Evolutionary conservation across 1,139 yeast genomes (phyloP), one percentile per base, ranked within the genome.

Genomic region (Waltiozyma sp.): DNA sequence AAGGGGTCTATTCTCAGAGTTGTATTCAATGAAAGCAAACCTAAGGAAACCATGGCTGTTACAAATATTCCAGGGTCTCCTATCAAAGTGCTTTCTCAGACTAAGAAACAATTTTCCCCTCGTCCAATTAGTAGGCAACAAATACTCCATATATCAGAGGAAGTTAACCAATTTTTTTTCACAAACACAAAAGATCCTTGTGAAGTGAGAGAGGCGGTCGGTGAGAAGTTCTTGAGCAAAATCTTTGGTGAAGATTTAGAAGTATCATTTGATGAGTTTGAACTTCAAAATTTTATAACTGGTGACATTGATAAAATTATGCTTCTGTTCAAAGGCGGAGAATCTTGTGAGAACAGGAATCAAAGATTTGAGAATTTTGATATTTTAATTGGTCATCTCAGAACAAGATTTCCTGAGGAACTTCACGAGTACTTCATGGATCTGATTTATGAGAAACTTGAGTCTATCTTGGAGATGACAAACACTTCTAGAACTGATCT

Each of bases 341-440:
- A 53, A 33, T 44, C 50, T 0, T 48, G 55, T 1, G 48, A 44
- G n/a, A 54, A 52, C 38, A 54, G 57, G 58, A 39, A 41, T 3
- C 26, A 26, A 3, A 44, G 50, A 19, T 45, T 35, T 38, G 41
- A 46, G 2, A 38, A 40, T 19, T 40, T 56, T 38, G 55, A 49
- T 31, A 31, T 45, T 3, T 39, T 56, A 38, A 51, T 54, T 24
- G 50, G 49, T 2, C 50, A 48, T 37, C 35, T 51, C 2, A 47
- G 57, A 19, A 40, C 45, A 1, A 51, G 41, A 19, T 24, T 43
- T 1, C 57, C 56, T 1, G 43, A 40, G 14, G 34, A 36, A 3
- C 24, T 41, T 15, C 48, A 44, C 34, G 41, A 37, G 1, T 42
- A 43, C 23, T 48, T 54, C 41, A 49, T 51, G 28, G 40, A 33